phyloP scores from a whole-genome alignment of 78 protist genomes.

The Thecamonas trahens region DNA sequence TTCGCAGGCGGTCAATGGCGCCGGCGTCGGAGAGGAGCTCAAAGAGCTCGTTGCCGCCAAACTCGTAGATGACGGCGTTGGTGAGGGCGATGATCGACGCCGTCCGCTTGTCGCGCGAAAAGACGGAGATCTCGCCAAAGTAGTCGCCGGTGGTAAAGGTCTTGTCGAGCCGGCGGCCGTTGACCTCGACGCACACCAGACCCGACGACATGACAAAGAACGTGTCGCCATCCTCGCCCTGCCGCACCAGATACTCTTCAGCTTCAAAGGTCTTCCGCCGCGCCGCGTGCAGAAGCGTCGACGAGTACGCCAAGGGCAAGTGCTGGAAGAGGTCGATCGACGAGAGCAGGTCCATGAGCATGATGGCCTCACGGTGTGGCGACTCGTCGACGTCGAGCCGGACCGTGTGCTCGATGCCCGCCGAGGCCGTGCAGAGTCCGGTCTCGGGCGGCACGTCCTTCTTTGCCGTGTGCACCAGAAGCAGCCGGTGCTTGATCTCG shows the following conservation, averaged over 20 bases:
- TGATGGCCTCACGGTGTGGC: conserved; percentile 34
- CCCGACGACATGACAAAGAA: conserved; percentile 46
- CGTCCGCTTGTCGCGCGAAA: conserved; percentile 30
- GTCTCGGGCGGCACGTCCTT: conserved; percentile 22
- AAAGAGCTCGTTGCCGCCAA: conserved; percentile 34
- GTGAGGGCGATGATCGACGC: conserved; percentile 33
- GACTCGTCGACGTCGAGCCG: conserved; percentile 25
- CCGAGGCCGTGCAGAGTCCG: conserved; percentile 35
- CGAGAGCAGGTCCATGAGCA: conserved; percentile 28
- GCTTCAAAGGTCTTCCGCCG: background rate
- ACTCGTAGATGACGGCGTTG: conserved; percentile 27
- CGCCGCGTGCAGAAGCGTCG: conserved; percentile 35
- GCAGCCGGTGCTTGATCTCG: conserved; percentile 28
- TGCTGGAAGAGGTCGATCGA: conserved; percentile 32
- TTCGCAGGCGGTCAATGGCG: conserved; percentile 20
- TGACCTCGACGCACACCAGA: conserved; percentile 32
- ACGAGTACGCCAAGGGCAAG: conserved; percentile 35
- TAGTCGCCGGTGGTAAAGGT: conserved; percentile 44
- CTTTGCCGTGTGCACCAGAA: conserved; percentile 35
- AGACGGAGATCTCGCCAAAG: conserved; percentile 49
- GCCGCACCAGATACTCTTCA: background rate
- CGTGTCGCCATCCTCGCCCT: conserved; percentile 18
- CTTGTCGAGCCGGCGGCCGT: conserved; percentile 25
- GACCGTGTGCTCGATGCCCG: conserved; percentile 34
- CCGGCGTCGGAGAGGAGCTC: conserved; percentile 30